Percentiles rank a stretch among this genome's conserved stretches.
Evolutionary conservation across 179 eudicot species (phyloP).

Genomic region (Beta corolliflora): DNA sequence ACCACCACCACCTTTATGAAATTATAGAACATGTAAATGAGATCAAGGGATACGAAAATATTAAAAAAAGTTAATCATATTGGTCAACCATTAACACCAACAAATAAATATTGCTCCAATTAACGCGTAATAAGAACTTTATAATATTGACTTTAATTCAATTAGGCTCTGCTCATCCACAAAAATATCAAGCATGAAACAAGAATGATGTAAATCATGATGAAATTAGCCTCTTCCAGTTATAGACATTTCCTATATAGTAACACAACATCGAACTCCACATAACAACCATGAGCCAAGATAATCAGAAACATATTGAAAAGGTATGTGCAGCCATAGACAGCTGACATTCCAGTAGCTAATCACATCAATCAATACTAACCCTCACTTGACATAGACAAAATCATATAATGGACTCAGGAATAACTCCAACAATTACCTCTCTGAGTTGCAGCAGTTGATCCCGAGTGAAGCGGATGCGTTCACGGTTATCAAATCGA

Average conservation of each 20-base stretch:
- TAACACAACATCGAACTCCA: not conserved
- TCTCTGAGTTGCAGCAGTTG: constrained; percentile 81
- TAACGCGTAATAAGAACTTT: no score
- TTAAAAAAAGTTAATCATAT: not conserved
- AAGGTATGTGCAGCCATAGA: not conserved
- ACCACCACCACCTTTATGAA: constrained; percentile 44
- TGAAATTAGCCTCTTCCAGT: not conserved
- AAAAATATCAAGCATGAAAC: not conserved
- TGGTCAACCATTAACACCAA: no score
- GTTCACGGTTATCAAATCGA: constrained; percentile 73
- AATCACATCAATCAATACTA: not conserved
- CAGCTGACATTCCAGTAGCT: not conserved
- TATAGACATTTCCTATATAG: not conserved
- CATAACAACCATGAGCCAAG: not conserved
- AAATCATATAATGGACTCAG: not conserved
- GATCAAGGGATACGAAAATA: not conserved
- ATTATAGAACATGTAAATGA: constrained; percentile 8
- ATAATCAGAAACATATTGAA: not conserved
- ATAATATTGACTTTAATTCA: no score
- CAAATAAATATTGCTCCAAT: no score
- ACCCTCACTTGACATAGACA: not conserved
- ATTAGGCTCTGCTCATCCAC: not conserved
- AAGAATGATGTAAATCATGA: not conserved
- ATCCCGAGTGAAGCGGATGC: constrained; percentile 70
- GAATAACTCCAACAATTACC: not conserved